Evolutionary conservation across 345 rosid genomes (phyloP).

Genomic region (Citrus inodora): DNA sequence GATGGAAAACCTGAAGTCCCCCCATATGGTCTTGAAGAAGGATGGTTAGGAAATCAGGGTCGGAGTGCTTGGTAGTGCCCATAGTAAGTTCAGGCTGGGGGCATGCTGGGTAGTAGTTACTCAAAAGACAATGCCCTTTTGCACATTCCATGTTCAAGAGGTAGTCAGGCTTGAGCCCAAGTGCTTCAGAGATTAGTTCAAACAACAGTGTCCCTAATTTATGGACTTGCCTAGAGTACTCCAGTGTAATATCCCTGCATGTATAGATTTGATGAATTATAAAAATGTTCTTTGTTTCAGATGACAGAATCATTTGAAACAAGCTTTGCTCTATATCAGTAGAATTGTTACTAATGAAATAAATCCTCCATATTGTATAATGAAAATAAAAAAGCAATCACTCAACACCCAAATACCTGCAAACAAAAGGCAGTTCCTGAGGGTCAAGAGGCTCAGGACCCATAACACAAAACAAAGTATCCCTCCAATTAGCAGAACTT

Average conservation of each 20-base stretch:
- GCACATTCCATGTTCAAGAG: conserved; percentile 12
- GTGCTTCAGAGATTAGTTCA: conserved; percentile 23
- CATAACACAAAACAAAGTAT: conserved; percentile 8
- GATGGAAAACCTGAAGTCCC: conserved; percentile 49
- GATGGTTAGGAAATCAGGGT: conserved; percentile 43
- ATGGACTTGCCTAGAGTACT: conserved; percentile 10
- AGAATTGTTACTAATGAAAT: background rate
- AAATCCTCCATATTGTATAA: background rate
- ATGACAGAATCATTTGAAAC: background rate
- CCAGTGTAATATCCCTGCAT: conserved; percentile 5
- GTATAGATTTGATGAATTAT: background rate
- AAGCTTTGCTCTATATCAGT: background rate
- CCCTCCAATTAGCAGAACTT: conserved; percentile 24
- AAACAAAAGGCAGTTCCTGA: conserved; percentile 14
- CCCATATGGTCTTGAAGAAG: conserved; percentile 44
- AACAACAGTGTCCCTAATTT: conserved; percentile 10
- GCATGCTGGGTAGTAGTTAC: conserved; percentile 38
- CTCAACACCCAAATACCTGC: conserved; percentile 9
- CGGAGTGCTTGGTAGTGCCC: conserved; percentile 47
- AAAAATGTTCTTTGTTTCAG: background rate
- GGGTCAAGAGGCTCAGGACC: conserved; percentile 11
- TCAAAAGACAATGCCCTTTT: conserved; percentile 14
- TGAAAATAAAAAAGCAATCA: background rate
- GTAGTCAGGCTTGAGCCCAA: conserved; percentile 17
- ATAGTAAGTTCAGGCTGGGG: conserved; percentile 33